A percentile compares a stretch with the other conserved stretches of the same genome.
These are phyloP conservation scores for Phaeosphaeriaceae sp. DNA, from an alignment of 2,329 filamentous ascomycete species.

Conservation along the genomic window DNA sequence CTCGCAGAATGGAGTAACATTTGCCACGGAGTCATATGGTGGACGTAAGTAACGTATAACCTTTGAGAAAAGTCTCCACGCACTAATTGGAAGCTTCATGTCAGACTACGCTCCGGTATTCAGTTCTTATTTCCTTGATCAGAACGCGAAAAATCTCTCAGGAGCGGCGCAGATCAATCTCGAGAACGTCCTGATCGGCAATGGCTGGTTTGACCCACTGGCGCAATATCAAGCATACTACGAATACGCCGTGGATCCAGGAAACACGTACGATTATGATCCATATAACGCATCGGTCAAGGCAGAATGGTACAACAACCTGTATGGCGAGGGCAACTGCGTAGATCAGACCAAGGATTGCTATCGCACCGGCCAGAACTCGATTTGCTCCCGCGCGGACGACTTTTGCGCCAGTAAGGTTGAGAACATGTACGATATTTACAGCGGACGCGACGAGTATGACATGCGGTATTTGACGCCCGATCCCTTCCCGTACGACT, in stretches of 20 bases:
- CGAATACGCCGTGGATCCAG: slow-evolving; percentile 63
- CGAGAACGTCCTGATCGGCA: slow-evolving; percentile 62
- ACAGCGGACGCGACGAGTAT: slow-evolving; percentile 64
- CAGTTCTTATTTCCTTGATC: slow-evolving; percentile 53
- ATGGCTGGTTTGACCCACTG: slow-evolving; percentile 66
- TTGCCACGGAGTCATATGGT: slow-evolving; percentile 64
- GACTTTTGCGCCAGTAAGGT: slow-evolving; percentile 63
- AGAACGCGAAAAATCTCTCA: slow-evolving; percentile 53
- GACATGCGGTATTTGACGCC: slow-evolving; percentile 64
- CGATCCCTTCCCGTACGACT: slow-evolving; percentile 65
- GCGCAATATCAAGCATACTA: slow-evolving; percentile 65
- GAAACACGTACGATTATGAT: slow-evolving; percentile 64
- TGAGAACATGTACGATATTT: slow-evolving; percentile 60
- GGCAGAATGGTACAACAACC: slow-evolving; percentile 63
- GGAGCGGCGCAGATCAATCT: slow-evolving; percentile 59
- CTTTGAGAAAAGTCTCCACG: not conserved
- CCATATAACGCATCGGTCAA: slow-evolving; percentile 60
- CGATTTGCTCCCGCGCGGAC: slow-evolving; percentile 62
- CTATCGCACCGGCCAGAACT: slow-evolving; percentile 58
- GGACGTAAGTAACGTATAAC: slow-evolving; percentile 53
- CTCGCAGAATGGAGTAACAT: slow-evolving; percentile 58
- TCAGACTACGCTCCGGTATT: slow-evolving; percentile 6
- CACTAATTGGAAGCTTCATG: not conserved
- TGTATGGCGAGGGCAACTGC: slow-evolving; percentile 68
- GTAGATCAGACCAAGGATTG: slow-evolving; percentile 64